Base-by-base conservation (phyloP, 1,139 yeast genomes). In the Arxiozyma telluris region DNA sequence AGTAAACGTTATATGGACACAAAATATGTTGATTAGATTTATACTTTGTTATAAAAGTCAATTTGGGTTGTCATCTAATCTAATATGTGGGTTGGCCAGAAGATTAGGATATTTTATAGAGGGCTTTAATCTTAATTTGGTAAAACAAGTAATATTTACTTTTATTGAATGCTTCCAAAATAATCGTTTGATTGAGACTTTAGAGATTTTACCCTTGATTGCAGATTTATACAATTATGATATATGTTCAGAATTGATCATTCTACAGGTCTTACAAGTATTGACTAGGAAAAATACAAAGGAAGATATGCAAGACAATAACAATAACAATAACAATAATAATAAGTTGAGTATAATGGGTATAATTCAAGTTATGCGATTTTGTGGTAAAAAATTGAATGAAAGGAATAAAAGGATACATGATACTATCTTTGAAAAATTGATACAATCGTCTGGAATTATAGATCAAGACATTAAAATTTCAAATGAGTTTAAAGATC, bases 171-270 rank as follows among this genome's bases (percentile, higher is more conserved):
- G 78, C 2, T 85, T 75, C 65, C 71, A 76, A 57, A 66, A 74
- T 23, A 77, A 80, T 59, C 78, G 83, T 62, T 76, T 75, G 55
- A 59, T 64, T 0, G 64, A 66, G 3, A 80, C 83, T 54, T 64
- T 71, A 20, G 69, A 77, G 15, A 69, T 80, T 17, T 66, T 76
- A 1, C 61, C 70, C 2, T 81, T 90, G 57, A 54, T 90, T 20
- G 81, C 85, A 1, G 84, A 83, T 52, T 70, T 90, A 56, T 78
- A 81, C 50, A 84, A 84, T 61, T 86, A 81, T 58, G 78, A 76
- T 53, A 87, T 89, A 1, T 72, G 82, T 17, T 83, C 81, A 61
- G 91, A 83, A 55, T 75, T 85, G 42, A 62, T 87, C 6, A 70
- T 81, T 0, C 72, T 88, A 34, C 90, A 90, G 65, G 73, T 88